These are phyloP conservation scores for Solidago caesia DNA, from an alignment of 129 eudicot genomes.

Conservation along the genomic window DNA sequence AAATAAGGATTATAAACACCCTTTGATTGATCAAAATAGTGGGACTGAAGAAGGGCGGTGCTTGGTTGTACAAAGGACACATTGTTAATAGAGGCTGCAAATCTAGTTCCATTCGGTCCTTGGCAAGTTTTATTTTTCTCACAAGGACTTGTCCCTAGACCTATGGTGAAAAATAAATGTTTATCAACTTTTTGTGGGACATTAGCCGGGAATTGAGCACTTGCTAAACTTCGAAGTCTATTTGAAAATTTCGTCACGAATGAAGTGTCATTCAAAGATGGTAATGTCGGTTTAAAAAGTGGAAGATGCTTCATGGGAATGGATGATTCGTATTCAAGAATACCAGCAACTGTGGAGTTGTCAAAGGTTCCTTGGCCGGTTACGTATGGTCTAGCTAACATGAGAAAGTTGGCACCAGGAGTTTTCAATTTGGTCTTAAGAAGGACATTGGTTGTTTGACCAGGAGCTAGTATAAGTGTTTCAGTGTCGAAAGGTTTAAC, in stretches of 20 bases:
- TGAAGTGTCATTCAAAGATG: constrained; percentile 32
- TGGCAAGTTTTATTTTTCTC: constrained; percentile 32
- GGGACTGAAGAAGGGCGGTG: constrained; percentile 37
- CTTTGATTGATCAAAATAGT: constrained; percentile 29
- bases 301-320: constrained; percentile 18
- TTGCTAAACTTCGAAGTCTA: constrained; percentile 34
- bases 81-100: constrained; percentile 39
- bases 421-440: constrained; percentile 42
- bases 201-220: constrained; percentile 23
- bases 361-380: constrained; percentile 34
- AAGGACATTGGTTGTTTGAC: constrained; percentile 63
- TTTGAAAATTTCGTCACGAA: constrained; percentile 25
- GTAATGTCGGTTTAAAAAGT: constrained; percentile 32
- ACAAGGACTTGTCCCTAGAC: constrained; percentile 39
- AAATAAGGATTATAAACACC: constrained; percentile 46
- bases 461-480: constrained; percentile 47
- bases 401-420: constrained; percentile 40
- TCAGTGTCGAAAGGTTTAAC: constrained; percentile 38
- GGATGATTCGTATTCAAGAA: constrained; percentile 28
- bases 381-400: constrained; percentile 19
- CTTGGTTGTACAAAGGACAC: constrained; percentile 35
- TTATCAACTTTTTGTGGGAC: constrained; percentile 38
- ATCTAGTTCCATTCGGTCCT: constrained; percentile 37
- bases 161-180: constrained; percentile 33
- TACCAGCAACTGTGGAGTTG: constrained; percentile 38